Conservation (phyloP, 1,284 basidiomycete genomes). For the Phellinidium pouzarii region DNA sequence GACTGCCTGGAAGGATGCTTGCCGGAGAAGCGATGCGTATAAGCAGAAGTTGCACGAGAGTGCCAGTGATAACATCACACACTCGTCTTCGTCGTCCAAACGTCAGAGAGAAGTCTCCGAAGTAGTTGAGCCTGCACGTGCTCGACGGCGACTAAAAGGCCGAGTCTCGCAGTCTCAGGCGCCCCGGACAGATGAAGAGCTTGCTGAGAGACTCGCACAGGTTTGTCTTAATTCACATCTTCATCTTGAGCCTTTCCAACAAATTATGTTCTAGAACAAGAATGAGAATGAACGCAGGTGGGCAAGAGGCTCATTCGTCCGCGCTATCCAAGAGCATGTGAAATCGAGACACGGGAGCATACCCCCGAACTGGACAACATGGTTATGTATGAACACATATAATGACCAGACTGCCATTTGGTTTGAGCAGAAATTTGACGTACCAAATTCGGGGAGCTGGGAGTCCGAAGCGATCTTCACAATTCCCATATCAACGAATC, state of each 20-base stretch:
- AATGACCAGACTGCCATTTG: slow-evolving; percentile 70
- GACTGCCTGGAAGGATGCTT: slow-evolving; percentile 52
- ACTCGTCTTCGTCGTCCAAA: slow-evolving; percentile 19
- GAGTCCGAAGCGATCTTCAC: slow-evolving; percentile 49
- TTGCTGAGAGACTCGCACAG: slow-evolving; percentile 59
- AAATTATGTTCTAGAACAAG: slow-evolving; percentile 45
- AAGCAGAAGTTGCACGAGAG: slow-evolving; percentile 38
- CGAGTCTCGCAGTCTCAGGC: slow-evolving; percentile 40
- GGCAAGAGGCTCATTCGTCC: slow-evolving; percentile 61
- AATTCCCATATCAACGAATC: slow-evolving; percentile 35
- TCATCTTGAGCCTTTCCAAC: slow-evolving; percentile 14
- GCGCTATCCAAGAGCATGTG: slow-evolving; percentile 37
- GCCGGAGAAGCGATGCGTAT: slow-evolving; percentile 51
- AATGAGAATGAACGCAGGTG: slow-evolving; percentile 62
- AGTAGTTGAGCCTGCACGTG: slow-evolving; percentile 26
- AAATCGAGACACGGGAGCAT: slow-evolving; percentile 23
- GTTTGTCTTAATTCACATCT: slow-evolving; percentile 30
- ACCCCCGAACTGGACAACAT: slow-evolving; percentile 44
- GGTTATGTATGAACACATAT: slow-evolving; percentile 67
- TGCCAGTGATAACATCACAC: slow-evolving; percentile 14
- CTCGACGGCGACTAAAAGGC: slow-evolving; percentile 40
- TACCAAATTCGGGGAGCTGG: slow-evolving; percentile 58
- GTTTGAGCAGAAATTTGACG: slow-evolving; percentile 65
- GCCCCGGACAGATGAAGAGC: slow-evolving; percentile 55
- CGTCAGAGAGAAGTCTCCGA: slow-evolving; percentile 23